phyloP scores from a whole-genome alignment of 2,329 filamentous ascomycete genomes.

The Aphanoascus verrucosus region DNA sequence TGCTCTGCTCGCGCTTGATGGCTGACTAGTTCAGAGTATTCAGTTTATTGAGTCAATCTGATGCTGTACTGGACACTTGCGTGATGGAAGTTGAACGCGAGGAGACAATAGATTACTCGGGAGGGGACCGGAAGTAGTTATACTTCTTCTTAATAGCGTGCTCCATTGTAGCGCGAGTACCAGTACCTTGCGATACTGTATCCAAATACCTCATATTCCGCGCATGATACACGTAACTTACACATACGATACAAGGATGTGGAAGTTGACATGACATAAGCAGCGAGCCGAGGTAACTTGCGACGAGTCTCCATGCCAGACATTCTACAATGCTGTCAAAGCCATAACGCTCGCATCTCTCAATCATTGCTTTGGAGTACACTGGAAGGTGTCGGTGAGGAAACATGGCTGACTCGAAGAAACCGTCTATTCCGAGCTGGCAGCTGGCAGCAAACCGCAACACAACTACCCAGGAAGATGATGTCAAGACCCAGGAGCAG shows the following conservation, averaged over 20 bases:
- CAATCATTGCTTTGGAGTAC: background rate
- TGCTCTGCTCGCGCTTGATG: too few species aligned
- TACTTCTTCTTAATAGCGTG: too few species aligned
- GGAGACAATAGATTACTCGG: too few species aligned
- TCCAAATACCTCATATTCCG: too few species aligned
- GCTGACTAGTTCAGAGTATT: too few species aligned
- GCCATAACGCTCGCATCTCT: background rate
- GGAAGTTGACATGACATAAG: slow-evolving; percentile 6
- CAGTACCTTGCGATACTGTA: background rate
- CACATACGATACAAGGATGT: background rate
- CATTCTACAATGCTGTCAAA: background rate
- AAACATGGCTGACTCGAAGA: slow-evolving; percentile 28
- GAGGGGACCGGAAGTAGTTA: too few species aligned
- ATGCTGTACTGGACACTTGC: too few species aligned
- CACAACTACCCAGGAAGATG: slow-evolving; percentile 26
- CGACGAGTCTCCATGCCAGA: background rate
- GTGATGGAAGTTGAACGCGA: too few species aligned
- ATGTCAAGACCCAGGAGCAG: slow-evolving; percentile 7
- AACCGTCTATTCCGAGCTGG: slow-evolving; percentile 32
- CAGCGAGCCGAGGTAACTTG: slow-evolving; percentile 6
- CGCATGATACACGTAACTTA: too few species aligned
- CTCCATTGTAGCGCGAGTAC: background rate
- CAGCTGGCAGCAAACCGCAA: slow-evolving; percentile 25
- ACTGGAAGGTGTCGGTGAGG: background rate
- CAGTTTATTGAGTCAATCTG: too few species aligned